Percentiles rank a stretch among this genome's conserved stretches.
Evolutionary conservation across 1,139 yeast species (phyloP).

Genomic region (Protomyces pachydermus): DNA sequence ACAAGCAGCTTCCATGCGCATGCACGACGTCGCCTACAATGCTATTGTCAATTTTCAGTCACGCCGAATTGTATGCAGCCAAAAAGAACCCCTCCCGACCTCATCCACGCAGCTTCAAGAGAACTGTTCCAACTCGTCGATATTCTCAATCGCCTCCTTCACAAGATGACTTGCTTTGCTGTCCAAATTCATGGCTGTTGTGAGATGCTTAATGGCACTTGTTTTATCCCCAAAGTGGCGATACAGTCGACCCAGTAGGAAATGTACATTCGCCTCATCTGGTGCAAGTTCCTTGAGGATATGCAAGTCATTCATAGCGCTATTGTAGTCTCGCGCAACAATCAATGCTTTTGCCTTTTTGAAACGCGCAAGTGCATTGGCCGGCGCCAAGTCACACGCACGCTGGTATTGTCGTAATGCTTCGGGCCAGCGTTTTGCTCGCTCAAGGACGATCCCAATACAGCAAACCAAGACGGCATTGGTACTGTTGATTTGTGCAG

Average conservation of each 20-base stretch:
- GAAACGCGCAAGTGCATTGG: slow-evolving; percentile 79
- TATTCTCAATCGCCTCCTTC: slow-evolving; percentile 53
- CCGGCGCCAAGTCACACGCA: slow-evolving; percentile 81
- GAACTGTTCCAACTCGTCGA: slow-evolving; percentile 11
- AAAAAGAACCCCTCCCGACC: not conserved
- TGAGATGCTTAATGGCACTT: slow-evolving; percentile 78
- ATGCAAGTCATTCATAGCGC: slow-evolving; percentile 72
- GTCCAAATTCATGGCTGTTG: slow-evolving; percentile 84
- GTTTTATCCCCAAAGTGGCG: slow-evolving; percentile 68
- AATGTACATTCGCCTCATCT: slow-evolving; percentile 91
- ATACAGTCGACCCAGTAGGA: slow-evolving; percentile 79
- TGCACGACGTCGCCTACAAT: too few relatives aligned
- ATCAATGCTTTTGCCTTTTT: slow-evolving; percentile 81
- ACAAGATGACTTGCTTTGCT: slow-evolving; percentile 89
- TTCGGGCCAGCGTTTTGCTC: slow-evolving; percentile 58
- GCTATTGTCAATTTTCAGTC: too few relatives aligned
- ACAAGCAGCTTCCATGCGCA: too few relatives aligned
- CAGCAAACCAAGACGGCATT: slow-evolving; percentile 88
- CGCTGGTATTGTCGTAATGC: slow-evolving; percentile 79
- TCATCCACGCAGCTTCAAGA: not conserved
- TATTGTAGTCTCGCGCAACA: slow-evolving; percentile 37
- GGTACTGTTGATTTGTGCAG: slow-evolving; percentile 81
- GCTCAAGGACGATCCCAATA: slow-evolving; percentile 85
- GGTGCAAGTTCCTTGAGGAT: slow-evolving; percentile 72
- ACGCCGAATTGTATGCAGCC: not conserved